Evolutionary conservation across 1,284 basidiomycete genomes (phyloP), one percentile per base, ranked within the genome.

Genomic region (Ganoderma leucocontextum): DNA sequence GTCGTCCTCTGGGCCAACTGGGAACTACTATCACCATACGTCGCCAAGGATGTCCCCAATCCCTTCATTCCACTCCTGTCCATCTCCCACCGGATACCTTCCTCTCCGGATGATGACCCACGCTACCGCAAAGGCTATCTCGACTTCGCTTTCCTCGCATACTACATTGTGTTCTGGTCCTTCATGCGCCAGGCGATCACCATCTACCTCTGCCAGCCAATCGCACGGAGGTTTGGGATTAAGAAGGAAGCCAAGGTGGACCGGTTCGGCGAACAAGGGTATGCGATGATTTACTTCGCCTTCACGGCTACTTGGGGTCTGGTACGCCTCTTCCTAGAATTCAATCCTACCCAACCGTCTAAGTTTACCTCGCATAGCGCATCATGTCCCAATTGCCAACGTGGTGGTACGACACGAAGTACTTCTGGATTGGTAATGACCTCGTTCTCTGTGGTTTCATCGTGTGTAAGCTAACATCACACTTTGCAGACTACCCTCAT

Each of bases 151-250:
- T 99, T 99, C 82, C 79, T 99, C 59, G 86, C 86, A 4, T 98
- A 96, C 81, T 88, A 98, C 80, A 86, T 99, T 79, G 84, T 99
- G 55, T 92, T 98, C 74, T 99, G 94, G 83, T 97, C 95, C 0
- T 95, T 96, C 78, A 78, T 98, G 39, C 91, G 98, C 42, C 96
- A 99, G 81, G 80, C 86, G 41, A 80, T 96, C 74, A 90, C 92
- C 10, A 73, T 94, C 75, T 89, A 90, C 72, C 60, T 96, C 19
- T 90, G 92, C 67, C 83, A 85, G 52, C 94, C 94, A 0, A 76
- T 97, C 60, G 96, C 93, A 0, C 85, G 82, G 57, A 84, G 83
- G 70, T 89, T 92, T 65, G 92, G 95, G 0, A 87, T 98, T 66
- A 86, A 82, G 75, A 88, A 87, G 64, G 81, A 85, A 63, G 78